phyloP scores from a whole-genome alignment of 1,284 basidiomycete species.

The Ustilago nuda region DNA sequence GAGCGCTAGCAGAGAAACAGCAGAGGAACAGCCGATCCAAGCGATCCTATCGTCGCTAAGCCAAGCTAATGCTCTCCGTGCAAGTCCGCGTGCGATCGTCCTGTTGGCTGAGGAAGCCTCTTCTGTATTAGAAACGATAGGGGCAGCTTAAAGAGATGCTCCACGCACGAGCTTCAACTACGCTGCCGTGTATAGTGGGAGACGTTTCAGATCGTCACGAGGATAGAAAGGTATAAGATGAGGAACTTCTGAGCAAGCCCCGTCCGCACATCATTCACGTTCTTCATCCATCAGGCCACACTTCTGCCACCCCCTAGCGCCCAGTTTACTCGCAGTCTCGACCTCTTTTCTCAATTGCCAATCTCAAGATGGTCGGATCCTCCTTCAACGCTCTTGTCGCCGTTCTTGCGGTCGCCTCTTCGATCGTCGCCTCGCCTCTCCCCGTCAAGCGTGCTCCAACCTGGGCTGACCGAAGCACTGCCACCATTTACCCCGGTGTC shows the following conservation, averaged over 20 bases:
- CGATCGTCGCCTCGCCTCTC: slow-evolving; percentile 23
- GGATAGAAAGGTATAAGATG: slow-evolving; percentile 11
- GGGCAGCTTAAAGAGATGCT: neutral
- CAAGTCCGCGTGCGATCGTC: neutral
- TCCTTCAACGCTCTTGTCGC: slow-evolving; percentile 26
- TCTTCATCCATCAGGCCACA: neutral
- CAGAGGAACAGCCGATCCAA: slow-evolving; percentile 1
- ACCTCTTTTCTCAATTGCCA: neutral
- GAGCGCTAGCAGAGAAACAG: neutral
- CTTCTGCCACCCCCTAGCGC: neutral
- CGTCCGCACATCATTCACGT: neutral
- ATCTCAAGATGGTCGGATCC: slow-evolving; percentile 29
- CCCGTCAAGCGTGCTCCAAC: slow-evolving; percentile 33
- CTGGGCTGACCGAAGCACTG: slow-evolving; percentile 34
- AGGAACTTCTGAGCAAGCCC: neutral
- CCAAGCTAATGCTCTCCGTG: neutral
- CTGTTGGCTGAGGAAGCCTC: neutral
- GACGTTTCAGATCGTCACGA: neutral
- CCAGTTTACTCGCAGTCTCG: neutral
- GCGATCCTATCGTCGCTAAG: slow-evolving; percentile 6
- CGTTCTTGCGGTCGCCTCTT: slow-evolving; percentile 23
- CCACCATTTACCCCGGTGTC: slow-evolving; percentile 56
- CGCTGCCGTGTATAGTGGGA: neutral
- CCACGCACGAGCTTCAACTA: neutral
- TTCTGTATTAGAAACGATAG: neutral